These are phyloP conservation scores for Stevia rebaudiana DNA, from an alignment of 140 eudicot species.

Conservation along the genomic window DNA sequence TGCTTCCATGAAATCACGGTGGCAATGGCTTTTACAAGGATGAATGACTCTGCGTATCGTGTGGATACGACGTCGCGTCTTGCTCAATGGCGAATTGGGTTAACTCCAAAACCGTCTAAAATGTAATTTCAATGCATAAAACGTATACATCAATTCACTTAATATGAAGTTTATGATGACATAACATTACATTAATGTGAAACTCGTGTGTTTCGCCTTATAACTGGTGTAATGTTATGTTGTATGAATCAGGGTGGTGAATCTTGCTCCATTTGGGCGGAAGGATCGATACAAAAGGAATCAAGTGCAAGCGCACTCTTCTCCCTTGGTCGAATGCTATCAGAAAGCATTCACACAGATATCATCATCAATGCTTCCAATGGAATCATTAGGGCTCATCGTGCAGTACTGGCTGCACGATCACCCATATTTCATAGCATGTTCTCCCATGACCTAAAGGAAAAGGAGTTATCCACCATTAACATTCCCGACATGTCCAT, in stretches of 20 bases:
- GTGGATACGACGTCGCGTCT: constrained; percentile 92
- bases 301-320: constrained; percentile 49
- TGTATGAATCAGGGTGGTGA: constrained; percentile 44
- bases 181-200: neutral
- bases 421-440: constrained; percentile 77
- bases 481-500: constrained; percentile 72
- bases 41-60: constrained; percentile 80
- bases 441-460: constrained; percentile 69
- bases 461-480: constrained; percentile 53
- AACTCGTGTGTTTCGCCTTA: neutral
- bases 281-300: constrained; percentile 33
- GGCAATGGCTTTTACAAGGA: constrained; percentile 40
- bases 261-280: constrained; percentile 62
- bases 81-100: constrained; percentile 99
- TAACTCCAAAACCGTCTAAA: neutral
- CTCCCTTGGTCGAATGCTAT: constrained; percentile 59
- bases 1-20: constrained; percentile 80
- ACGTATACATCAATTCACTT: too few species aligned
- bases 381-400: constrained; percentile 61
- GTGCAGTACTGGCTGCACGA: constrained; percentile 73
- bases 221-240: neutral
- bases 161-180: neutral
- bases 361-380: constrained; percentile 54
- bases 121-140: neutral
- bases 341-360: constrained; percentile 67